Evolutionary conservation across 495 filamentous ascomycete species (phyloP), one percentile per base, ranked within the genome.

Genomic region (Xylaria flabelliformis): DNA sequence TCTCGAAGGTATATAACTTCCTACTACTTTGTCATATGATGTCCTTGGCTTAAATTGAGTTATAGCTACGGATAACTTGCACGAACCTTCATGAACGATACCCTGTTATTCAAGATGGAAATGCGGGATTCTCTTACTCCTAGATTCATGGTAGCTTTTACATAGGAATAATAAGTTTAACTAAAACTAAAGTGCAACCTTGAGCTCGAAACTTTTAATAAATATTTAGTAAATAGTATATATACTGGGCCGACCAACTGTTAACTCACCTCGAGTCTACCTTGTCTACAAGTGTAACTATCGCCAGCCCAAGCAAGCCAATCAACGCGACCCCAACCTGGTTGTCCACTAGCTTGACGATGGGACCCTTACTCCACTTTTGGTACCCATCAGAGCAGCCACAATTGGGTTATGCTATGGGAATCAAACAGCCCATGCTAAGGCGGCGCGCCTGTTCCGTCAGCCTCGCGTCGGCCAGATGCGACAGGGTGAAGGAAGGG

Each of bases 1-100:
- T 77, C 85, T 99, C 36, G 97, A 98, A 90, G 96, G 96, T 97
- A 86, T 82, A 69, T 15, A 24, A 53, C 17, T 34, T 58, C 46
- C 21, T 13, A 13, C 34, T 2, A 4, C 4, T 15, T 21, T 1
- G 21, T 39, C 1, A 1, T 10, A 41, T 4, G 41, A 70, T 3
- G 3, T 9, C 41, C 26, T n/a, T 55, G n/a, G 64, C 46, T 29
- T 15, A 2, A 39, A 64, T 24, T 67, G 7, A 5, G 63, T 53
- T 36, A 62, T 74, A 97, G 94, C 92, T 9, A 97, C 94, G 73
- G 93, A 95, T 74, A 94, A 92, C 76, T 82, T 97, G 50, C 91
- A 94, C 75, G 92, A 96, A 17, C 93, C 94, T 1, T 87, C 87
- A 66, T 93, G 80, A 87, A 70, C 26, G 41, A 15, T 17, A 24